Conservation (phyloP, 257 asterid genomes). For the Vinca minor region DNA sequence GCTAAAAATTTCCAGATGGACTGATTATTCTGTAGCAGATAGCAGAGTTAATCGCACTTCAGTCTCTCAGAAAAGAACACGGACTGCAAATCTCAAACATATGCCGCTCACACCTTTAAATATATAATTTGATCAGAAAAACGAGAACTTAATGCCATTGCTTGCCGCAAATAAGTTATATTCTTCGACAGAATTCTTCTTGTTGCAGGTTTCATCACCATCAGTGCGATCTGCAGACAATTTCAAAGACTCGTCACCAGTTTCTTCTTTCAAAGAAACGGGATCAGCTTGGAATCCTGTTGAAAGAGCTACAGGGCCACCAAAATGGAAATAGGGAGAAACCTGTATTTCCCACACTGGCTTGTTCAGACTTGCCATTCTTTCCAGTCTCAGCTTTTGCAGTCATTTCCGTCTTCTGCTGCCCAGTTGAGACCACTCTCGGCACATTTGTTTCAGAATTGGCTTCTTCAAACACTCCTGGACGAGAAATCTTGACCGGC, state of each 20-base stretch:
- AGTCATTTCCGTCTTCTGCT: constrained; percentile 27
- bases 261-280: constrained; percentile 37
- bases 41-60: constrained; percentile 41
- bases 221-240: constrained; percentile 24
- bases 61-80: constrained; percentile 24
- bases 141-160: constrained; percentile 69
- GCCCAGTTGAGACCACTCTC: constrained; percentile 24
- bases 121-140: constrained; percentile 44
- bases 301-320: constrained; percentile 77
- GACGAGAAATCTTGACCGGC: constrained; percentile 28
- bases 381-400: constrained; percentile 28
- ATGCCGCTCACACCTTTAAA: constrained; percentile 28
- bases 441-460: constrained; percentile 21
- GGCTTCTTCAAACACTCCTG: constrained; percentile 28
- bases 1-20: constrained; percentile 25
- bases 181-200: constrained; percentile 63
- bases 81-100: constrained; percentile 23
- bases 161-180: constrained; percentile 82
- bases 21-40: constrained; percentile 37
- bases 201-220: constrained; percentile 33
- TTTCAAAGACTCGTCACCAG: constrained; percentile 22
- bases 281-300: constrained; percentile 52
- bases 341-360: constrained; percentile 36
- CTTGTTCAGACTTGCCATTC: constrained; percentile 33
- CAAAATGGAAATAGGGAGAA: constrained; percentile 95